Base-by-base conservation (phyloP, 306 rosid genomes). In the Cicer judaicum region DNA sequence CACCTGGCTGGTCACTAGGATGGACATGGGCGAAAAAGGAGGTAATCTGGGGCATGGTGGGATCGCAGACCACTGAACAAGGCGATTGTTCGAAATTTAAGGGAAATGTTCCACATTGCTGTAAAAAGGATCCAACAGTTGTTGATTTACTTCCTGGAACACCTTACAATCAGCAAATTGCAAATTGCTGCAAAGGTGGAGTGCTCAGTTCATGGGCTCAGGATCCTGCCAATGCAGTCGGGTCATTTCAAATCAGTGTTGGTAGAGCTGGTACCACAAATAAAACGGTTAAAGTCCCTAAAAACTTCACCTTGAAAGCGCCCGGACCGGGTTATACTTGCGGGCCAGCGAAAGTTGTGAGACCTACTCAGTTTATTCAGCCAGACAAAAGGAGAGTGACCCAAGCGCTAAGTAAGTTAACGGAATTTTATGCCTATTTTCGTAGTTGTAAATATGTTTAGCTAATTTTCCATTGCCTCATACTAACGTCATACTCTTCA, bases 181-280 rank as follows among this genome's bases (percentile, higher is more conserved):
- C 95, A n/a, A 93, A 93, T 85, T 93, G 98, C 84, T 90, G 98
- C 89, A 90, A 81, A 81, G 98, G 98, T 5, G 97, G 98, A 13
- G 93, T 93, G n/a, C 93, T 93, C 29, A 82, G 70, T 64, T 93
- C 98, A 7, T 90, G 85, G 88, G 89, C 6, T 7, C 98, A 93
- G 80, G 95, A 93, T 75, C 87, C 95, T 16, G 40, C 59, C 41
- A 83, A 82, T 34, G 89, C 95, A n/a, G 91, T 63, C 4, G 68
- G 87, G 7, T 84, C 98, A 29, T 93, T 93, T 85, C 98, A 90
- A 82, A 78, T 90, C 14, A 93, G 90, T 36, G 92, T 93, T 13
- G 97, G 98, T 76, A 52, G 83, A 8, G 88, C 95, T 7, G 98
- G 98, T 63, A 90, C 98, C 53, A 86, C 86, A 0, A 93, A 86